Percentiles rank a stretch among this genome's conserved stretches.
These are phyloP conservation scores for Nothophoma quercina DNA, from an alignment of 2,329 filamentous ascomycete genomes.

Conservation along the genomic window DNA sequence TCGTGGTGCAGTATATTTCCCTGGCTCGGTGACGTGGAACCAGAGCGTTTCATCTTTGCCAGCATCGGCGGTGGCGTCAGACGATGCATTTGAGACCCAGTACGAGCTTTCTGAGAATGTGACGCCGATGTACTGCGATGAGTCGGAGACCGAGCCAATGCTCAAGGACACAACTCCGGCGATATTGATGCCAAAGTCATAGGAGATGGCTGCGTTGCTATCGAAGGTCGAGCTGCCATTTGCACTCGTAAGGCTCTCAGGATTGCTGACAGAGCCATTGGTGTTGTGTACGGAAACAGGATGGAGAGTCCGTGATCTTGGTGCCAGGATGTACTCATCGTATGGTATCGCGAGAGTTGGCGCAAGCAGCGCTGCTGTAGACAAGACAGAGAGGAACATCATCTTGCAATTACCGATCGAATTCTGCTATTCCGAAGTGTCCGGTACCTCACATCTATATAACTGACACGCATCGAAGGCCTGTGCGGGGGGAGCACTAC, in stretches of 20 bases:
- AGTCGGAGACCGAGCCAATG: conserved; percentile 43
- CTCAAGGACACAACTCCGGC: conserved; percentile 51
- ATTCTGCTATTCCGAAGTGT: not conserved
- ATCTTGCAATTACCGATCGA: not conserved
- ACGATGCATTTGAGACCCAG: conserved; percentile 58
- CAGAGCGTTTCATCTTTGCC: conserved; percentile 59
- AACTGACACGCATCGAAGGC: not conserved
- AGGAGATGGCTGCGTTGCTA: conserved; percentile 49
- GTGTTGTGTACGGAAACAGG: conserved; percentile 48
- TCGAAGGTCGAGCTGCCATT: conserved; percentile 46
- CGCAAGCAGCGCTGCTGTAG: conserved; percentile 1
- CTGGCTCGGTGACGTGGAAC: conserved; percentile 53
- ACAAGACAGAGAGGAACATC: not conserved
- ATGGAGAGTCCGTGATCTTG: conserved; percentile 43
- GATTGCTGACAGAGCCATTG: conserved; percentile 50
- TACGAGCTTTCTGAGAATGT: conserved; percentile 54
- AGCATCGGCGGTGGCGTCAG: conserved; percentile 57
- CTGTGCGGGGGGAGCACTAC: not conserved
- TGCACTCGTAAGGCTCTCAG: conserved; percentile 41
- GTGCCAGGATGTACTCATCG: conserved; percentile 53
- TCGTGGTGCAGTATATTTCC: conserved; percentile 52
- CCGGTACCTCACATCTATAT: not conserved
- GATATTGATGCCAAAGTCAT: conserved; percentile 54
- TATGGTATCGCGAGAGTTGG: conserved; percentile 35
- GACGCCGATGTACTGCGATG: conserved; percentile 52